Conservation (phyloP, 176 grass and related monocot genomes). For the Zoysia japonica region DNA sequence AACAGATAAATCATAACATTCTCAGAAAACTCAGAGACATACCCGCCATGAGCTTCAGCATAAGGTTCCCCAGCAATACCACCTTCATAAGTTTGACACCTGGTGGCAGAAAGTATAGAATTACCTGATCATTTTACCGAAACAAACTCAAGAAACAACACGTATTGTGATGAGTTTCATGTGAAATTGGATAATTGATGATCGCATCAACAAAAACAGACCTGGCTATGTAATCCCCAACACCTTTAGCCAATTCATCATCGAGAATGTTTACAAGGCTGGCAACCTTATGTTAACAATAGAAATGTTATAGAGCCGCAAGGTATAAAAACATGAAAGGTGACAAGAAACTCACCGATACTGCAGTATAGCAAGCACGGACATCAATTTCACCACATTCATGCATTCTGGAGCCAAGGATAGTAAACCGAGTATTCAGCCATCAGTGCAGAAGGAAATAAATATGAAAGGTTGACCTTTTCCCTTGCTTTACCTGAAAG, state of each 20-base stretch:
- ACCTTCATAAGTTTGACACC: slow-evolving; percentile 99
- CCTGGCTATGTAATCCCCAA: slow-evolving; percentile 82
- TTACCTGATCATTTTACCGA: slow-evolving; percentile 31
- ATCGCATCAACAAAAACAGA: slow-evolving; percentile 37
- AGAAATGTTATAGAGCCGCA: slow-evolving; percentile 35
- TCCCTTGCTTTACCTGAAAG: slow-evolving; percentile 63
- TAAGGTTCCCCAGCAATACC: slow-evolving; percentile 91
- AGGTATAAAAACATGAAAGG: slow-evolving; percentile 8
- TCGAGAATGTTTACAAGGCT: slow-evolving; percentile 94
- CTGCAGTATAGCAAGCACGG: slow-evolving; percentile 83
- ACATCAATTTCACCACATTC: slow-evolving; percentile 90
- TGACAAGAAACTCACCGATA: slow-evolving; percentile 61
- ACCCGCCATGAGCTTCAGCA: slow-evolving; percentile 99
- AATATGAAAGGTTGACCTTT: background rate
- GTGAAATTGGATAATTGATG: slow-evolving; percentile 25
- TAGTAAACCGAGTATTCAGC: slow-evolving; percentile 15
- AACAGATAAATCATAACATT: slow-evolving; percentile 32
- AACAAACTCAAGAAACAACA: slow-evolving; percentile 20
- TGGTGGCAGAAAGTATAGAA: slow-evolving; percentile 39
- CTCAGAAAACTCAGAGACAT: slow-evolving; percentile 49
- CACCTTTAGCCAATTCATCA: slow-evolving; percentile 60
- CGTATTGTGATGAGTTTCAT: background rate
- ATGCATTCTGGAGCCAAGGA: slow-evolving; percentile 73
- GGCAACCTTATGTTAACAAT: slow-evolving; percentile 63
- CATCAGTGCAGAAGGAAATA: slow-evolving; percentile 18